phyloP scores from a whole-genome alignment of 164 flowering plant species.

The Paratinospora sagittata region DNA sequence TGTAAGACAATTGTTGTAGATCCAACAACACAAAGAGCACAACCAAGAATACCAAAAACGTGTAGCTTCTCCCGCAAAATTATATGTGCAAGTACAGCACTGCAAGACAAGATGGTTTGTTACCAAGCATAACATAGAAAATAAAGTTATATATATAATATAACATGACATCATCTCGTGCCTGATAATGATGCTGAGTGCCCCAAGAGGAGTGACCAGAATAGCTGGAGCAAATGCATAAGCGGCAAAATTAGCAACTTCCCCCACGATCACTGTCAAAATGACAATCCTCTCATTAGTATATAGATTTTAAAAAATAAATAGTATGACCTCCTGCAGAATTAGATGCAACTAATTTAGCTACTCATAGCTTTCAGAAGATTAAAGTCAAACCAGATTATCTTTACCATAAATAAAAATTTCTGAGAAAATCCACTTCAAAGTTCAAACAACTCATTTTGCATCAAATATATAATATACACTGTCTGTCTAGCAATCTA shows the following conservation, averaged over 20 bases:
- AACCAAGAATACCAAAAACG: slow-evolving; percentile 83
- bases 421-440: neutral
- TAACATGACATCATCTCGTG: slow-evolving; percentile 18
- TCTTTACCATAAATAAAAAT: neutral
- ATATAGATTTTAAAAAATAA: slow-evolving; percentile 1
- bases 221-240: slow-evolving; percentile 96
- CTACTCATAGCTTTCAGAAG: too few species aligned
- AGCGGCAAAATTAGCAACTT: slow-evolving; percentile 88
- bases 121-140: slow-evolving; percentile 4
- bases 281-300: slow-evolving; percentile 15
- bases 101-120: slow-evolving; percentile 32
- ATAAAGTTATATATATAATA: neutral
- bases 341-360: neutral
- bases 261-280: slow-evolving; percentile 81
- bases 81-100: slow-evolving; percentile 87
- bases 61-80: slow-evolving; percentile 78
- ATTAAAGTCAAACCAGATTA: neutral
- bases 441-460: neutral
- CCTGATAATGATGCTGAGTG: slow-evolving; percentile 94
- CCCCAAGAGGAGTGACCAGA: slow-evolving; percentile 89
- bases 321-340: neutral
- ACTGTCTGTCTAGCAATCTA: neutral
- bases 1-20: slow-evolving; percentile 87
- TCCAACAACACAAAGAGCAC: slow-evolving; percentile 85
- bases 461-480: neutral